These are phyloP conservation scores for Penicillium macrosclerotiorum DNA, from an alignment of 495 filamentous ascomycete species.

Conservation along the genomic window DNA sequence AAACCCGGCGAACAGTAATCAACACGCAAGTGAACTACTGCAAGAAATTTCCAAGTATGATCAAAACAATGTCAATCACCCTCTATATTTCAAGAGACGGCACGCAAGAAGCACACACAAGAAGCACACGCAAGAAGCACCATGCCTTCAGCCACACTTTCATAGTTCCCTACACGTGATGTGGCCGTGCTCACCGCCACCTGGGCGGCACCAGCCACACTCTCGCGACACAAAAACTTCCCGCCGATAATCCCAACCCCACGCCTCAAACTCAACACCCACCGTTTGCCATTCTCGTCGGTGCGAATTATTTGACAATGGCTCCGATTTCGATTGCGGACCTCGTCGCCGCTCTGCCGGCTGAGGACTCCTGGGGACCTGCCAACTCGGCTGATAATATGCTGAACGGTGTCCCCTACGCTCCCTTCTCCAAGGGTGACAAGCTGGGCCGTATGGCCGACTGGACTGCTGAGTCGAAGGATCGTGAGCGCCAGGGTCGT, in stretches of 20 bases:
- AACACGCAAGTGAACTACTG: too few relatives aligned
- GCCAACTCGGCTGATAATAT: slow-evolving; percentile 76
- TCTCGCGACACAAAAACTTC: slow-evolving; percentile 48
- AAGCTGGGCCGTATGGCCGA: slow-evolving; percentile 99
- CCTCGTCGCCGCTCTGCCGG: slow-evolving; percentile 58
- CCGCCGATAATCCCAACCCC: slow-evolving; percentile 32
- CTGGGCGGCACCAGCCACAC: slow-evolving; percentile 29
- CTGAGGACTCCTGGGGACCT: slow-evolving; percentile 82
- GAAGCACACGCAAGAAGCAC: too few relatives aligned
- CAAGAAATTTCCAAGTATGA: too few relatives aligned
- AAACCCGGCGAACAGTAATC: background rate
- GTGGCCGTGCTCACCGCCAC: slow-evolving; percentile 27
- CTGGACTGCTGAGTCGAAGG: slow-evolving; percentile 94
- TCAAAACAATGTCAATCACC: too few relatives aligned
- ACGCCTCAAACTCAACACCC: slow-evolving; percentile 17
- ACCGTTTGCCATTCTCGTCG: slow-evolving; percentile 16
- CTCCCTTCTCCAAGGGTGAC: slow-evolving; percentile 96
- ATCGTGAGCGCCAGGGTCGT: slow-evolving; percentile 73
- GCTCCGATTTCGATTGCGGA: slow-evolving; percentile 57
- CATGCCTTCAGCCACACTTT: background rate
- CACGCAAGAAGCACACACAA: too few relatives aligned
- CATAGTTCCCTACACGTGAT: slow-evolving; percentile 6
- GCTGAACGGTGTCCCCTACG: slow-evolving; percentile 91
- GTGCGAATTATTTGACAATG: slow-evolving; percentile 36
- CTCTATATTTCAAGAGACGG: background rate